Evolutionary conservation across 192 early-diverging fungal species (phyloP), one percentile per base, ranked within the genome.

Genomic region (Coemansia sp.): DNA sequence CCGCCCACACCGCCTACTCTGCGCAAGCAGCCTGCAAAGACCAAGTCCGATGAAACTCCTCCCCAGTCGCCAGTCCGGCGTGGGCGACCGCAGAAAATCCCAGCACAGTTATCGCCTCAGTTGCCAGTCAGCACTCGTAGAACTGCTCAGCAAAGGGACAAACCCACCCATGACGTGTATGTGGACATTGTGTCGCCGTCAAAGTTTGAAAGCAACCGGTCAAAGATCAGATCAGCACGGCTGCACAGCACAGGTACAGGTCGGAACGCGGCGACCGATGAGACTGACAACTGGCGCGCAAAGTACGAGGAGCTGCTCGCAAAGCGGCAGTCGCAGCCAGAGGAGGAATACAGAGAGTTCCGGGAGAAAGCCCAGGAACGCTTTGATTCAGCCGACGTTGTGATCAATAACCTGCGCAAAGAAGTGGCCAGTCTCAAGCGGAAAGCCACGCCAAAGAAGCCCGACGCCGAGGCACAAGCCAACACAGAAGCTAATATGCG

Each of bases 101-200:
- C 23, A 24, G 11, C 51, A 14, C 24, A 53, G 47, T 6, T 19
- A 17, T 8, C 15, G 47, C 47, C 47, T 21, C 15, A 3, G 47
- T 19, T 17, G 12, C 47, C 47, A 8, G 47, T 7, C 32, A 6
- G 32, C 7, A 32, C 32, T 1, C 32, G 32, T 32, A 32, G 32
- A 32, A 32, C 32, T 32, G 7, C 32, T 32, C 32, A 32, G 41
- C 41, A 43, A 43, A 43, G 41, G 41, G 32, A 32, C 5, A 32
- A 32, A 8, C 32, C 32, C 32, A 50, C 23, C 24, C 15, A 50
- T 3, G 60, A 58, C 25, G 63, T 59, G 2, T 72, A 38, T 37
- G 70, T 69, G 10, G 76, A 78, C 14, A 78, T 78, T 51, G 63
- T 63, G 11, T 78, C 76, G 56, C 76, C 76, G 4, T 72, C 76